Conservation (phyloP, 164 flowering plant genomes). For the Berberis vulgaris region DNA sequence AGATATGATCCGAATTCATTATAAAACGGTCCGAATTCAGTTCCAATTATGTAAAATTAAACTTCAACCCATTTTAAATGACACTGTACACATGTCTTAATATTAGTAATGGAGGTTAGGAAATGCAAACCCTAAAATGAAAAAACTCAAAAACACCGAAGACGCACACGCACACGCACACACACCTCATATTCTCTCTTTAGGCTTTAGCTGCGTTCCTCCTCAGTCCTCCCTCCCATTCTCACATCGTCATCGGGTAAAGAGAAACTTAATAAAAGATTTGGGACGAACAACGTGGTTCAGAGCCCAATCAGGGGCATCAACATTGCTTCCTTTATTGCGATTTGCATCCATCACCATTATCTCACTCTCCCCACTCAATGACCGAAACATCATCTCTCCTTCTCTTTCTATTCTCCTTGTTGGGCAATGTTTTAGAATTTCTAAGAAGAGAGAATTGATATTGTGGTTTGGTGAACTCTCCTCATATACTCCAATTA, state of each 20-base stretch:
- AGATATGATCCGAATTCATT: too few relatives aligned
- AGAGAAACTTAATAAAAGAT: not conserved
- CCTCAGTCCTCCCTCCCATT: too few relatives aligned
- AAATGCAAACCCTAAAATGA: too few relatives aligned
- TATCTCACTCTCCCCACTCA: conserved; percentile 27
- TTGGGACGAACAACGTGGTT: conserved; percentile 32
- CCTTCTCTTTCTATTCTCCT: not conserved
- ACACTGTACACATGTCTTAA: too few relatives aligned
- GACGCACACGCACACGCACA: too few relatives aligned
- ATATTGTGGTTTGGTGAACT: conserved; percentile 31
- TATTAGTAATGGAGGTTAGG: too few relatives aligned
- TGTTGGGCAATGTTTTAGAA: not conserved
- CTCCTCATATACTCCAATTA: not conserved
- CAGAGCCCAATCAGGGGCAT: conserved; percentile 35
- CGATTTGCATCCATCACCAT: conserved; percentile 38
- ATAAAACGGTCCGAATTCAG: too few relatives aligned
- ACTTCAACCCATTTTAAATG: too few relatives aligned
- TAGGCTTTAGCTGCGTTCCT: too few relatives aligned
- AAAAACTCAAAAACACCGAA: too few relatives aligned
- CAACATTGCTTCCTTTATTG: conserved; percentile 14
- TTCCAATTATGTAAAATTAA: too few relatives aligned
- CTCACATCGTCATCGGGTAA: not conserved
- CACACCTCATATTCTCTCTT: too few relatives aligned
- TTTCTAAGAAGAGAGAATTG: conserved; percentile 16
- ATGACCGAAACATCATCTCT: conserved; percentile 1